Base-by-base conservation (phyloP, 495 filamentous ascomycete genomes). In the Tuber brumale region DNA sequence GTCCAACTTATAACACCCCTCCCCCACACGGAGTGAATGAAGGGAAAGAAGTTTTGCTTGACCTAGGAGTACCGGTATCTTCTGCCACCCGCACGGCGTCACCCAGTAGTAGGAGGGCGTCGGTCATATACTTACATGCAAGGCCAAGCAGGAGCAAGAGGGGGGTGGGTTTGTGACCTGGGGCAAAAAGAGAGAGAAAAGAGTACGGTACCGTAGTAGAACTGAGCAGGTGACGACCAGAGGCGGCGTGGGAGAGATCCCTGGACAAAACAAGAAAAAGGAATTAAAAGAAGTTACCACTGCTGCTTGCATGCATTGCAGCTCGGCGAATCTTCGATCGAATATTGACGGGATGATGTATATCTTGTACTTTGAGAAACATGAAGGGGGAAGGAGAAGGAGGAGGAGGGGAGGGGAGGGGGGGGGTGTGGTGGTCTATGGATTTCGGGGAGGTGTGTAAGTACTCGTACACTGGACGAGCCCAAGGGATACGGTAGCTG, bases 221-320 rank as follows among this genome's bases (percentile, higher is more conserved):
- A 78, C 72, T 73, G 79, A 81, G 70, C 79, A 81, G 79, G 79
- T 81, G 79, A 81, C 79, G 79, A 81, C 75, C 72, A 51, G 78
- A 81, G 78, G 78, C 78, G 74, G 79, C 79, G 75, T 81, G 78
- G 79, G 79, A 80, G 79, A 80, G 74, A 81, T 81, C 79, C 79
- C 78, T 81, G 79, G 75, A 72, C 77, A 80, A 81, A 81, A 81
- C 78, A 81, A 70, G 79, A 75, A 81, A 81, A 77, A 81, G 48
- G 71, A 75, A 80, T 77, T 42, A 71, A 78, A 81, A 80, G 70
- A 77, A 81, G 75, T 81, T 81, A 81, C 78, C 70, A 77, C 75
- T 70, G 69, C 79, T 72, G 39, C 70, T 66, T 81, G 75, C 78
- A 81, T 81, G 74, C 77, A 80, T 80, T 74, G 78, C 78, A 81